These are phyloP conservation scores for Porcisia hertigi DNA, from an alignment of 208 protist species.

Conservation along the genomic window DNA sequence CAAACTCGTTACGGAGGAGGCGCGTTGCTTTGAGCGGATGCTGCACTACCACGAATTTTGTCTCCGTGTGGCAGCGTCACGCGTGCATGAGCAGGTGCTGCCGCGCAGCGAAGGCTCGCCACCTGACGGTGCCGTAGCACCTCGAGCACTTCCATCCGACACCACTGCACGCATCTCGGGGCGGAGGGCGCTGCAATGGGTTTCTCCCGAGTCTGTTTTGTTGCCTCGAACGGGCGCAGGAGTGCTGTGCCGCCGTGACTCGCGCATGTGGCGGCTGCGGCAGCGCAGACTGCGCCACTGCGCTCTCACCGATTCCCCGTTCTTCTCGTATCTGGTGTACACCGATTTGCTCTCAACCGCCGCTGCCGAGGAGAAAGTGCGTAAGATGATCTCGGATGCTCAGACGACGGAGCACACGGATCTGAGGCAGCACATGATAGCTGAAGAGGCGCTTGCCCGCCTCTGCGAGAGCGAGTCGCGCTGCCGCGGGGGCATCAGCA, in stretches of 20 bases:
- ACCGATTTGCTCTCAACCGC: conserved; percentile 30
- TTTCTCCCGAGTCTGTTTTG: background rate
- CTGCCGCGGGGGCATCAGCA: conserved; percentile 9
- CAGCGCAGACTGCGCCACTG: conserved; percentile 33
- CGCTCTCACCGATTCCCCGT: conserved; percentile 46
- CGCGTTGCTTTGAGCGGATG: conserved; percentile 34
- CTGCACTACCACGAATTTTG: conserved; percentile 53
- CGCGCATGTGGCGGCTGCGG: conserved; percentile 24
- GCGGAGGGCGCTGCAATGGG: background rate
- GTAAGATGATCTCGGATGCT: conserved; percentile 7
- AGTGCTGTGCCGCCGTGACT: background rate
- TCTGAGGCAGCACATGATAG: conserved; percentile 7
- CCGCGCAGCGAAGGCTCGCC: background rate
- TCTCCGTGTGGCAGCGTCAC: conserved; percentile 23
- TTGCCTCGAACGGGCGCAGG: background rate
- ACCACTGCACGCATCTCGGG: background rate
- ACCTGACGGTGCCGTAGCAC: no score
- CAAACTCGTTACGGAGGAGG: conserved; percentile 43
- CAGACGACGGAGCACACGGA: conserved; percentile 14
- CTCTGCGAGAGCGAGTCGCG: conserved; percentile 6
- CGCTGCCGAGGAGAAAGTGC: conserved; percentile 30
- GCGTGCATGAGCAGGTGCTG: background rate
- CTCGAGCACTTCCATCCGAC: background rate
- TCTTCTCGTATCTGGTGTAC: conserved; percentile 45
- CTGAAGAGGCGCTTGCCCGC: conserved; percentile 1